Percentiles rank a stretch among this genome's conserved stretches.
Evolutionary conservation across 2,329 filamentous ascomycete species (phyloP).

Genomic region (Epichloe brachyelytri): DNA sequence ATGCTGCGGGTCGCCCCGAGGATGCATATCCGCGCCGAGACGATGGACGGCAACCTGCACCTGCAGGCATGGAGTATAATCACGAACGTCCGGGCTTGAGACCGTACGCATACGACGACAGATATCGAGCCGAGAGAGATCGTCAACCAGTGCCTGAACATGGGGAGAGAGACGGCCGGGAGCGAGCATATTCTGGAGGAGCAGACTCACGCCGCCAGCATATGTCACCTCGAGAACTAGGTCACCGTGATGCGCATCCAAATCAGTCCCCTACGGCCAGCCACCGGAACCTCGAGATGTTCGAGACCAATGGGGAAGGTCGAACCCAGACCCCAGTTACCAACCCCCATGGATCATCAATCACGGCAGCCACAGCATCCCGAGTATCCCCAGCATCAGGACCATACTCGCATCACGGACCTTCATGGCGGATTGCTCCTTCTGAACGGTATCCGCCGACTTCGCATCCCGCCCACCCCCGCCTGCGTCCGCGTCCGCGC

Average conservation of each 20-base stretch:
- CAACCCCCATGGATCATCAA: constrained; percentile 27
- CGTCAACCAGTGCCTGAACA: constrained; percentile 31
- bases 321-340: constrained; percentile 17
- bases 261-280: constrained; percentile 32
- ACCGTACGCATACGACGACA: constrained; percentile 36
- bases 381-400: constrained; percentile 34
- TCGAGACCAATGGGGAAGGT: constrained; percentile 21
- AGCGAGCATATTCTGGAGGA: constrained; percentile 36
- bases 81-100: constrained; percentile 35
- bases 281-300: constrained; percentile 24
- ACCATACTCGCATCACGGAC: constrained; percentile 21
- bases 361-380: constrained; percentile 22
- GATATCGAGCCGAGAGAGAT: constrained; percentile 37
- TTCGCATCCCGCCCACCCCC: constrained; percentile 21
- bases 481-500: constrained; percentile 16
- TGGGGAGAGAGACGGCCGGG: constrained; percentile 29
- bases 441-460: constrained; percentile 21
- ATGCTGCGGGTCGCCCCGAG: constrained; percentile 29
- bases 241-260: constrained; percentile 31
- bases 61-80: constrained; percentile 35
- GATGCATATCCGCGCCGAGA: constrained; percentile 38
- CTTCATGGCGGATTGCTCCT: constrained; percentile 18
- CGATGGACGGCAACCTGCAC: constrained; percentile 25
- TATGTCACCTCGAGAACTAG: constrained; percentile 22
- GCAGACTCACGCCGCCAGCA: constrained; percentile 30